Conservation (phyloP, 805 yeast species). For the Wickerhamomyces xylosicus region DNA sequence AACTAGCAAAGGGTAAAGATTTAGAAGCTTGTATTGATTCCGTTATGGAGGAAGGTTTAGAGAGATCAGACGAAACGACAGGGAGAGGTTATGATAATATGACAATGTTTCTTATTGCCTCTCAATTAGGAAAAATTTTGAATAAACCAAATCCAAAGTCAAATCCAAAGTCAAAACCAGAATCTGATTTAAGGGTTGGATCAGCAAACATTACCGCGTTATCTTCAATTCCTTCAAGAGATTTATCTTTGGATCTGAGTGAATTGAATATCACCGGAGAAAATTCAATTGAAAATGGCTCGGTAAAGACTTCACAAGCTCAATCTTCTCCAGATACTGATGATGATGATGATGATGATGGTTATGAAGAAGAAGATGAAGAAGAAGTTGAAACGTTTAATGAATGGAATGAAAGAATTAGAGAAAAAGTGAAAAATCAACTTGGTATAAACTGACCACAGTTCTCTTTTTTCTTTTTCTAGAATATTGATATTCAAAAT, state of each 20-base stretch:
- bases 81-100: slow-evolving; percentile 80
- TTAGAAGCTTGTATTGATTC: slow-evolving; percentile 49
- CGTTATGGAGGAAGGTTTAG: slow-evolving; percentile 54
- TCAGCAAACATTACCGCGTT: too few species aligned
- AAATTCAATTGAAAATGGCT: too few species aligned
- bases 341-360: too few species aligned
- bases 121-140: slow-evolving; percentile 31
- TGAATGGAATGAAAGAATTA: slow-evolving; percentile 51
- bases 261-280: not conserved
- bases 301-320: too few species aligned
- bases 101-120: slow-evolving; percentile 62
- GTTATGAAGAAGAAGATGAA: too few species aligned
- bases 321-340: too few species aligned
- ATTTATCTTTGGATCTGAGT: not conserved
- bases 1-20: slow-evolving; percentile 45
- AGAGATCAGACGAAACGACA: slow-evolving; percentile 61
- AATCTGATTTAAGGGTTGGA: too few species aligned
- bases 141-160: too few species aligned
- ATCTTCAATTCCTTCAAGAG: too few species aligned
- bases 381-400: slow-evolving; percentile 28
- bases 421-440: slow-evolving; percentile 27
- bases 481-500: too few species aligned
- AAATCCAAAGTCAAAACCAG: too few species aligned
- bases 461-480: too few species aligned
- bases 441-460: slow-evolving; percentile 14